Evolutionary conservation across 148 eudicot genomes (phyloP), one percentile per base, ranked within the genome.

Genomic region (Hydrangea macrophylla): DNA sequence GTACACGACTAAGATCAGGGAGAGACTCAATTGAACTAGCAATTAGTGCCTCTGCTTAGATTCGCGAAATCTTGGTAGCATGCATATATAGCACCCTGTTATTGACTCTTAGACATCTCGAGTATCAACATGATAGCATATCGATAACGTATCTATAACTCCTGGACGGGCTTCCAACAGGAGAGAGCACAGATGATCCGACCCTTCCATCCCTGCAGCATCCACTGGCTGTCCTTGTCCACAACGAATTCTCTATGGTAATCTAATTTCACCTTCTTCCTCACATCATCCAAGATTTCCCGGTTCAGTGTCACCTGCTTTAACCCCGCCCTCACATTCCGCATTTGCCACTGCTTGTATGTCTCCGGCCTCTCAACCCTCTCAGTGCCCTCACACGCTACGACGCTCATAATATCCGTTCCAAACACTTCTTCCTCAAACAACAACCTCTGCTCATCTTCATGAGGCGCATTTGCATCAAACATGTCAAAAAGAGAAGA

Each of bases 131-230:
- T n/a, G n/a, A n/a, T n/a, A n/a, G n/a, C n/a, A n/a, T n/a, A n/a
- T n/a, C n/a, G n/a, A n/a, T n/a, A n/a, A n/a, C n/a, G n/a, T n/a
- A 62, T 10, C 37, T 31, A 9, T 15, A 35, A 4, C 1, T 7
- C 53, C 9, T 26, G 23, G 1, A 70, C 72, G 56, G 92, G 82
- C 40, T 48, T 75, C 92, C 86, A 89, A 62, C 78, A 83, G n/a
- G 96, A 87, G 8, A 85, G 60, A 25, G 85, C 92, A 65, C 55
- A 64, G 61, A 80, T 48, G 59, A 90, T 73, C 55, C 88, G 69
- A 32, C 96, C 96, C 59, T 85, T 90, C 96, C 96, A 90, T 13
- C 92, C 96, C 18, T 80, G 87, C 64, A 90, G 72, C 83, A 87
- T 58, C 96, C 96, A 90, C 9, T 76, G 58, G 2, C 73, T 75